Evolutionary conservation across 148 eudicot species (phyloP).

Genomic region (Spergularia bocconei): DNA sequence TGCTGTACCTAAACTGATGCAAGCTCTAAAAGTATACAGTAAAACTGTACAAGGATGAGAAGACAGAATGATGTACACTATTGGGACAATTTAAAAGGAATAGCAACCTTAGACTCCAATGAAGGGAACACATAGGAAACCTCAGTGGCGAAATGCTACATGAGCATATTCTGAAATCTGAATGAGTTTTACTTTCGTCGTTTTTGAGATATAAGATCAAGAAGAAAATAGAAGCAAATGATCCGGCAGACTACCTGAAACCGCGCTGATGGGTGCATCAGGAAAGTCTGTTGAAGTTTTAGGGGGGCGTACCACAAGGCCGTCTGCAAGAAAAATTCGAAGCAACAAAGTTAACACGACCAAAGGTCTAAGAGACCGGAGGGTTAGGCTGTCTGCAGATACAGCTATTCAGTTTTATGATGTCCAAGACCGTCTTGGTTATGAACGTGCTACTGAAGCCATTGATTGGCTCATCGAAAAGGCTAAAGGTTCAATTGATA

Average conservation of each 20-base stretch:
- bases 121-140: not conserved
- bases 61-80: not conserved
- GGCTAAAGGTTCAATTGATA: slow-evolving; percentile 50
- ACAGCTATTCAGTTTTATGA: slow-evolving; percentile 67
- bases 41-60: not conserved
- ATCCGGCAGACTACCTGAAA: not conserved
- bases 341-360: slow-evolving; percentile 55
- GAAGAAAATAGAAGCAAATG: not conserved
- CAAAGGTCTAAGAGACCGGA: slow-evolving; percentile 49
- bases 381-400: slow-evolving; percentile 49
- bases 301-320: slow-evolving; percentile 27
- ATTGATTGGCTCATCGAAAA: slow-evolving; percentile 65
- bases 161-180: not conserved
- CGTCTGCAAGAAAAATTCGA: slow-evolving; percentile 35
- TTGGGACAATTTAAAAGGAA: not conserved
- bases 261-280: slow-evolving; percentile 21
- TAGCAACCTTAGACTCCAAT: too few species aligned
- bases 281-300: slow-evolving; percentile 21
- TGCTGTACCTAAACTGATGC: slow-evolving; percentile 13
- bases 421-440: slow-evolving; percentile 70
- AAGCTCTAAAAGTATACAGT: slow-evolving; percentile 13
- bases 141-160: not conserved
- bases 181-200: not conserved
- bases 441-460: slow-evolving; percentile 53
- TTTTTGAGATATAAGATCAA: not conserved